Evolutionary conservation across 129 eudicot genomes (phyloP).

Genomic region (Pittosporum tobira): DNA sequence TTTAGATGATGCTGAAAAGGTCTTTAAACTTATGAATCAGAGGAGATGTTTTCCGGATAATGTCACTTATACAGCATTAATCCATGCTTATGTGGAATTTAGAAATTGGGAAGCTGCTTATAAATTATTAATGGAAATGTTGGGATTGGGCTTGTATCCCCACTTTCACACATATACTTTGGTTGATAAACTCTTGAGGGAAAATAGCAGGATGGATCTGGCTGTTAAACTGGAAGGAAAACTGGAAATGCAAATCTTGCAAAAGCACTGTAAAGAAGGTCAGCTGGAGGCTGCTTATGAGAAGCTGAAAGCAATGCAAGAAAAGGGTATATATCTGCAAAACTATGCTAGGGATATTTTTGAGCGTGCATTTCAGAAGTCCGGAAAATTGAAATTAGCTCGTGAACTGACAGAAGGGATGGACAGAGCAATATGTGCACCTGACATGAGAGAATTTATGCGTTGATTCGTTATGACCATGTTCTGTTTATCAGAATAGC

Average conservation of each 20-base stretch:
- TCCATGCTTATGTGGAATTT: not conserved
- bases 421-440: not conserved
- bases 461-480: not conserved
- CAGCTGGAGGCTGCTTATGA: constrained; percentile 2
- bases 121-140: not conserved
- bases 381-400: not conserved
- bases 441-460: not conserved
- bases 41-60: not conserved
- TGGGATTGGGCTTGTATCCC: not conserved
- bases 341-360: not conserved
- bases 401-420: not conserved
- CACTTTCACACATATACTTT: constrained; percentile 4
- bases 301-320: not conserved
- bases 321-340: constrained; percentile 5
- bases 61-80: not conserved
- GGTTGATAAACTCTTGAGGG: constrained; percentile 2
- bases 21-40: constrained; percentile 1
- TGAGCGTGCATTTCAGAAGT: constrained; percentile 2
- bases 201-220: not conserved
- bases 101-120: constrained; percentile 1
- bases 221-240: constrained; percentile 1
- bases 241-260: constrained; percentile 1
- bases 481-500: no score
- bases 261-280: constrained; percentile 5
- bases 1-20: constrained; percentile 4